Evolutionary conservation across 495 filamentous ascomycete genomes (phyloP), one percentile per base, ranked within the genome.

Genomic region (Podospora pseudoanserina): DNA sequence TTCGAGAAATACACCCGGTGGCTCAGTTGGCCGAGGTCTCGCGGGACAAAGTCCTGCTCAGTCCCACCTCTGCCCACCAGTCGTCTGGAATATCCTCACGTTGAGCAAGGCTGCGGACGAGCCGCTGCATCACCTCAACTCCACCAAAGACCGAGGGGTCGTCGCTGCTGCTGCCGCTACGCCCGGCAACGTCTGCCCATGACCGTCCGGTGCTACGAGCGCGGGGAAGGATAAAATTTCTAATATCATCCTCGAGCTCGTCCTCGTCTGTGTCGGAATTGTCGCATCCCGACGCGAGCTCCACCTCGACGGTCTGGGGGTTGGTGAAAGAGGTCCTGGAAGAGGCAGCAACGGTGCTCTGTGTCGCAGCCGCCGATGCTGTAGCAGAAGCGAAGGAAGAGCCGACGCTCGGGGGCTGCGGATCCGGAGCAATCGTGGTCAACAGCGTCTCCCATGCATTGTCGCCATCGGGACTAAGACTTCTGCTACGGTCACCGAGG

Each of bases 401-500:
- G 56, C 90, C 87, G 2, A 86, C 86, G 73, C 91, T 96, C 1
- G 92, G 92, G 9, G 92, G 84, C 62, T 88, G 90, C 9, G 88
- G 86, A 76, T 96, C 93, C 4, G 91, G 92, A 0, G 90, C 87
- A 60, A 97, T 86, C 2, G 92, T 95, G 9, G 85, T 89, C 65
- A 92, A 83, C 68, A 96, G 84, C 11, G 88, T 92, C 60, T 94
- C 89, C 93, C 93, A 97, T 19, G 84, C 82, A 63, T 85, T 83
- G 63, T 87, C 88, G 44, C 79, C 86, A 60, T 91, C 90, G 2
- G 92, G 91, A 75, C 91, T 94, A 63, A 91, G 80, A 73, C 92
- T 96, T 56, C 92, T 86, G 65, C 92, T 87, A 54, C 92, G 89
- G 76, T 96, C 92, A 18, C 92, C 93, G 32, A 96, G 83, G 16